Evolutionary conservation across 2,329 filamentous ascomycete species (phyloP), one percentile per base, ranked within the genome.

Genomic region (Myotisia sp.): DNA sequence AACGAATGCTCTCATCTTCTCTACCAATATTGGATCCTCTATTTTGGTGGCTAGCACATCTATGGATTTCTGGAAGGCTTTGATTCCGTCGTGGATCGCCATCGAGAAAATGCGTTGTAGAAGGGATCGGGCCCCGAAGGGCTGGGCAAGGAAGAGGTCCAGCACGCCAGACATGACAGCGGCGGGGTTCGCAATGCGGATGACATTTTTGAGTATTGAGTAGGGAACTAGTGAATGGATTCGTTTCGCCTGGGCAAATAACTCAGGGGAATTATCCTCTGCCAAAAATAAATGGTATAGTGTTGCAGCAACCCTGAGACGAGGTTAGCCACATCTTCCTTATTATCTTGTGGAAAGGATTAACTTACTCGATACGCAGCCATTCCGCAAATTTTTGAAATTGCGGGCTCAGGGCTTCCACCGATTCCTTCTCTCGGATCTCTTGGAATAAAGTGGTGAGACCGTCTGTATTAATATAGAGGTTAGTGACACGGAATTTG

Each of bases 311-410:
- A 98, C 78, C 60, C 64, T 67, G 34, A 12, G 29, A 22, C n/a
- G 8, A 5, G 14, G n/a, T 32, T 13, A 22, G 18, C 12, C 13
- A 13, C n/a, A 6, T n/a, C 12, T 4, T 9, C 29, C 12, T 33
- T 19, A 5, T 28, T n/a, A 26, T 10, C 6, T 13, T 8, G 10
- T 30, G 9, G 7, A 12, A 22, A 9, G 12, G 27, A 28, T 6
- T 21, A 4, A 51, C 60, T 34, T 51, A 67, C 62, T 98, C 90
- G 50, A 98, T 98, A 24, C 90, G 78, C 33, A 95, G 65, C 90
- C 90, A 98, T 56, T 98, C 90, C 12, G 87, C 87, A 53, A 98
- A 95, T 55, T 95, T 98, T 51, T 90, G 82, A 56, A 95, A 95
- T 54, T 95, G 86, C 7, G 92, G 78, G 50, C 83, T 92, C 34